Conservation (phyloP, 495 filamentous ascomycete species). For the Ascodesmis nigricans region DNA sequence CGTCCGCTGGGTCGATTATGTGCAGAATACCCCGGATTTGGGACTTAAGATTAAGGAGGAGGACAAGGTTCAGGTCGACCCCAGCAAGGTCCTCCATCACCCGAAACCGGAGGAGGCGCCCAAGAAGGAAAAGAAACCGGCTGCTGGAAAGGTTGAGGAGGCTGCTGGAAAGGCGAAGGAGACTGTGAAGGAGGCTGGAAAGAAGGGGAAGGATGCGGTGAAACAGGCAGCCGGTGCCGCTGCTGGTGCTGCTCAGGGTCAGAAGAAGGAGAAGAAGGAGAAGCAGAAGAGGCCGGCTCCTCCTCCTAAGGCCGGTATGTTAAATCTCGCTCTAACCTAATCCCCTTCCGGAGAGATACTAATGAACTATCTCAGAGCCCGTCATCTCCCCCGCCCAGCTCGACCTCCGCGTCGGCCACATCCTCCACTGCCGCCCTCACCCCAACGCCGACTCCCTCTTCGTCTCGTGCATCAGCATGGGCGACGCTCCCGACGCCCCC, state of each 20-base stretch:
- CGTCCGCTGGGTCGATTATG: conserved; percentile 78
- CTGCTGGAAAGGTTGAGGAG: conserved; percentile 32
- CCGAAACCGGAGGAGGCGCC: conserved; percentile 59
- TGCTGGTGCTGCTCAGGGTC: conserved; percentile 26
- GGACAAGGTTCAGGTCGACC: conserved; percentile 63
- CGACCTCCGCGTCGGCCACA: conserved; percentile 89
- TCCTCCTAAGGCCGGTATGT: conserved; percentile 30
- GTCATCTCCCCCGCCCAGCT: conserved; percentile 58
- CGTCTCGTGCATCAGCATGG: conserved; percentile 91
- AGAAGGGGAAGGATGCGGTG: conserved; percentile 29
- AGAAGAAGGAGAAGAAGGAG: conserved; percentile 54
- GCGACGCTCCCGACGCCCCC: conserved; percentile 64
- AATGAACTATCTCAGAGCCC: conserved; percentile 11
- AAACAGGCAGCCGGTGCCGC: conserved; percentile 25
- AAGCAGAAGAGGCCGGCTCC: conserved; percentile 41
- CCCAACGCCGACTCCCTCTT: conserved; percentile 90
- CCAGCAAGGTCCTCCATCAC: conserved; percentile 51
- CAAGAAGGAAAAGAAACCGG: conserved; percentile 57
- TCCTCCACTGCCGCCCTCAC: conserved; percentile 81
- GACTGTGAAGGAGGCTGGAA: conserved; percentile 27
- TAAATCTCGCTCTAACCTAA: no score
- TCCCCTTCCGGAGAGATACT: conserved; percentile 34
- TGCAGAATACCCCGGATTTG: conserved; percentile 72
- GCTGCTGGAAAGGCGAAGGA: conserved; percentile 25
- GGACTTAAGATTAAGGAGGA: conserved; percentile 43